Conservation (phyloP, 2,329 filamentous ascomycete species). For the Colletotrichum tanaceti region DNA sequence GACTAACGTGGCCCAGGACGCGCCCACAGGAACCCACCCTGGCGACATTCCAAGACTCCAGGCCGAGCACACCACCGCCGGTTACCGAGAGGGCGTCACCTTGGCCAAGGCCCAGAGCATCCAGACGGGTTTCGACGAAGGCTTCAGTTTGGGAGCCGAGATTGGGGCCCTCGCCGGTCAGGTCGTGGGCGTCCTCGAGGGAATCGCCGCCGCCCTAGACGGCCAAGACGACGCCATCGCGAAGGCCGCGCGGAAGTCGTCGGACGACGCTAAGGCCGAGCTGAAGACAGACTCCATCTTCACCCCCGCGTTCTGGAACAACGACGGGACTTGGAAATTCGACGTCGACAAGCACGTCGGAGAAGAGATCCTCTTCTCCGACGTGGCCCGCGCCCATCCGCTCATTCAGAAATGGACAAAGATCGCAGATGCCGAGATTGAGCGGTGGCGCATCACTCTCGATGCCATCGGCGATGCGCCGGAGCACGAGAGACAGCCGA, state of each 20-base stretch:
- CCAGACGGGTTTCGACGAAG: constrained; percentile 91
- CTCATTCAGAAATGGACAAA: constrained; percentile 71
- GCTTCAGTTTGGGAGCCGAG: constrained; percentile 84
- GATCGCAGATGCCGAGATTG: constrained; percentile 48
- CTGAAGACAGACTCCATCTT: constrained; percentile 73
- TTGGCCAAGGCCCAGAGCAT: constrained; percentile 79
- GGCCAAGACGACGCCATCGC: constrained; percentile 43
- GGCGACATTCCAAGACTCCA: constrained; percentile 80
- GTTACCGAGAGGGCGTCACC: constrained; percentile 89
- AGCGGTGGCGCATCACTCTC: constrained; percentile 50
- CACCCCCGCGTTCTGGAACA: constrained; percentile 72
- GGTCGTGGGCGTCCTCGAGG: constrained; percentile 82
- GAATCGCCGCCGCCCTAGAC: constrained; percentile 65
- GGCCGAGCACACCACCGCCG: constrained; percentile 81
- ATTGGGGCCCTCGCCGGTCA: constrained; percentile 80
- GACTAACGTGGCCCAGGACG: constrained; percentile 15
- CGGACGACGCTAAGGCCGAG: constrained; percentile 66
- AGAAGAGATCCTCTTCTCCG: constrained; percentile 64
- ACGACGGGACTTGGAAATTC: constrained; percentile 79
- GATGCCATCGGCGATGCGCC: constrained; percentile 47
- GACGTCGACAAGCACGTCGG: constrained; percentile 57
- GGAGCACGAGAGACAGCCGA: constrained; percentile 47
- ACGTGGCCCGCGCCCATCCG: constrained; percentile 76
- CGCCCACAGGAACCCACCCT: constrained; percentile 50
- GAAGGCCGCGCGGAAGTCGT: constrained; percentile 45